phyloP scores from a whole-genome alignment of 2,329 filamentous ascomycete species.

The Aspergillus novoparasiticus region DNA sequence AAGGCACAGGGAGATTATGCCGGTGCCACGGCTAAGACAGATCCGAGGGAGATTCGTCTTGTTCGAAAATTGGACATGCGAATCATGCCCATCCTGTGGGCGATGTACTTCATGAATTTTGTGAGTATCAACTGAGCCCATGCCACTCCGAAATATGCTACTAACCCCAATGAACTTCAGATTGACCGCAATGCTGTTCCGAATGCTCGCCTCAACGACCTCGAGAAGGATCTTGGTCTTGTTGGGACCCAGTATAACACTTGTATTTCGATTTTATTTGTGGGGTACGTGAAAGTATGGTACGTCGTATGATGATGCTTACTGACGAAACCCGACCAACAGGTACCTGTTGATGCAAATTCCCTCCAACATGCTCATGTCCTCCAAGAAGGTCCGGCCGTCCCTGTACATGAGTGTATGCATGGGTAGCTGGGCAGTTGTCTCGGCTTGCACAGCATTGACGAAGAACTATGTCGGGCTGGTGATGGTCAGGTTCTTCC shows the following conservation, averaged over 20 bases:
- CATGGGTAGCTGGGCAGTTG: conserved; percentile 62
- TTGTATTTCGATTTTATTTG: neutral
- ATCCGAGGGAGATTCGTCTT: neutral
- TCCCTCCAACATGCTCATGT: conserved; percentile 52
- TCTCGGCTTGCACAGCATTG: conserved; percentile 58
- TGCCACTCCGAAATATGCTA: neutral
- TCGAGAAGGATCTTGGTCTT: neutral
- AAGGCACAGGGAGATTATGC: neutral
- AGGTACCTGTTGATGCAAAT: conserved; percentile 31
- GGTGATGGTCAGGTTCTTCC: conserved; percentile 58
- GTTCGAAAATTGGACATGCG: neutral
- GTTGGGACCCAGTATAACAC: neutral
- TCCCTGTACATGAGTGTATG: conserved; percentile 54
- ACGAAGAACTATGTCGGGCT: conserved; percentile 57
- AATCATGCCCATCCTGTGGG: neutral
- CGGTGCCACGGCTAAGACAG: neutral
- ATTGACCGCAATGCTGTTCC: neutral
- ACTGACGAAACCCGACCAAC: neutral
- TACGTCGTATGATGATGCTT: too few species aligned
- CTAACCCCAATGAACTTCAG: neutral
- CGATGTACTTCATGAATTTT: neutral
- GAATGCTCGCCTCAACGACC: neutral
- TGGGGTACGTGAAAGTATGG: neutral
- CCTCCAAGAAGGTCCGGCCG: conserved; percentile 47
- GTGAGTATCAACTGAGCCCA: neutral